Conservation (phyloP, 192 early-diverging fungal genomes). For the Entophlyctis luteolus region DNA sequence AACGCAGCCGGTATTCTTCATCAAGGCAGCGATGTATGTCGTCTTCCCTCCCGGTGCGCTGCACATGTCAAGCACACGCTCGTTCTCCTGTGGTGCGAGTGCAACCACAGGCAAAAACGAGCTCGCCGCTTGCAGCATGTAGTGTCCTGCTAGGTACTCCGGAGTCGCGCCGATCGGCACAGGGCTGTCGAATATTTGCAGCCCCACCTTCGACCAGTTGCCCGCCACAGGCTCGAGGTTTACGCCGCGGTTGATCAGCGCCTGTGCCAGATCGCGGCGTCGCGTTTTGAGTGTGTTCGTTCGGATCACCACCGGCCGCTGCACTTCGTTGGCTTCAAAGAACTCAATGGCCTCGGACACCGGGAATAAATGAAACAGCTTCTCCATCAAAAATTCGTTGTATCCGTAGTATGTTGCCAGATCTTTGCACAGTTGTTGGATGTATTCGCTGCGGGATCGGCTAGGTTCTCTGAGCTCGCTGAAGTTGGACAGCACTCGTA, state of each 20-base stretch:
- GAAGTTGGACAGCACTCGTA: constrained; percentile 88
- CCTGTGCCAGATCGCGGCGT: constrained; percentile 89
- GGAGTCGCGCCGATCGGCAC: constrained; percentile 97
- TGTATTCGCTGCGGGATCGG: constrained; percentile 78
- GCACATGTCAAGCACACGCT: constrained; percentile 92
- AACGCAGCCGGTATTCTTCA: constrained; percentile 96
- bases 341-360: constrained; percentile 87
- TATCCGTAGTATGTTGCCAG: constrained; percentile 93
- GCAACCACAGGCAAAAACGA: constrained; percentile 98
- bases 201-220: constrained; percentile 97
- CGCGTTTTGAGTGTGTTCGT: constrained; percentile 94
- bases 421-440: constrained; percentile 84
- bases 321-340: constrained; percentile 98
- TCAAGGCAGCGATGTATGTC: constrained; percentile 84
- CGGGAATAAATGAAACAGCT: constrained; percentile 87
- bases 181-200: constrained; percentile 91
- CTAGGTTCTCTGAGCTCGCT: constrained; percentile 71
- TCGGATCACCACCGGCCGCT: constrained; percentile 91
- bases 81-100: constrained; percentile 90
- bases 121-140: constrained; percentile 97
- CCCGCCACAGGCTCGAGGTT: constrained; percentile 98
- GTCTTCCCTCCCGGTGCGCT: constrained; percentile 98
- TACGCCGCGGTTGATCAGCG: constrained; percentile 91
- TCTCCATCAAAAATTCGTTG: constrained; percentile 84
- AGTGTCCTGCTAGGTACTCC: constrained; percentile 98